Evolutionary conservation across 2,329 filamentous ascomycete genomes (phyloP), one percentile per base, ranked within the genome.

Genomic region (Tricladium varicosporioides): DNA sequence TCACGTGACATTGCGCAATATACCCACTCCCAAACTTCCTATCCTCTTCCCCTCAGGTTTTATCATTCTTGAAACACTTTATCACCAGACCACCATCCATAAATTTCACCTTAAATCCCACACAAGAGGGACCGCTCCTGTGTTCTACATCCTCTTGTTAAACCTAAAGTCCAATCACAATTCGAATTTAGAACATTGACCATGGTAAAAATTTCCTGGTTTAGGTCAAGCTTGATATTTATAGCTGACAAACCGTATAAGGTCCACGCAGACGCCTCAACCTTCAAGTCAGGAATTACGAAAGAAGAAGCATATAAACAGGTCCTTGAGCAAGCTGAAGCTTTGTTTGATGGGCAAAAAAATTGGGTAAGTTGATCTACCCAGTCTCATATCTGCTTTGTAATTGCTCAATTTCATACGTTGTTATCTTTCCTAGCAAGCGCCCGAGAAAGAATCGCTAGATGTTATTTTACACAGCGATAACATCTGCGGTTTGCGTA

Each of bases 261-360:
- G 68, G 68, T 70, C 18, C 90, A 93, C 74, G 89, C 90, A 51
- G 89, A 93, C 69, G 84, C 89, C 2, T 89, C 88, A 52, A 90
- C 84, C 66, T 93, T 93, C 72, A 79, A 77, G 49, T 69, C 79
- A 13, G 84, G 83, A 62, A 72, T 91, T 59, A 83, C 79, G 53
- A 93, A 92, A 72, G 77, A 83, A 57, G 83, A 89, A 60, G 88
- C 87, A 19, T 92, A 92, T 63, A 79, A 82, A 61, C 89, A 92
- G 66, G 84, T 93, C 1, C 74, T 92, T 11, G 77, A 87, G 51
- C 86, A 92, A 69, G 85, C 87, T 0, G 79, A 82, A 60, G 84
- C 84, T 1, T 76, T 94, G 1, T 85, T 91, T 63, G 80, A 85
- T 19, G 88, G 80, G 5, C 89, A 93, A 70, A 80, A 85, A 51